Conservation (phyloP, 1,284 basidiomycete genomes). For the Cutaneotrichosporon sp. region DNA sequence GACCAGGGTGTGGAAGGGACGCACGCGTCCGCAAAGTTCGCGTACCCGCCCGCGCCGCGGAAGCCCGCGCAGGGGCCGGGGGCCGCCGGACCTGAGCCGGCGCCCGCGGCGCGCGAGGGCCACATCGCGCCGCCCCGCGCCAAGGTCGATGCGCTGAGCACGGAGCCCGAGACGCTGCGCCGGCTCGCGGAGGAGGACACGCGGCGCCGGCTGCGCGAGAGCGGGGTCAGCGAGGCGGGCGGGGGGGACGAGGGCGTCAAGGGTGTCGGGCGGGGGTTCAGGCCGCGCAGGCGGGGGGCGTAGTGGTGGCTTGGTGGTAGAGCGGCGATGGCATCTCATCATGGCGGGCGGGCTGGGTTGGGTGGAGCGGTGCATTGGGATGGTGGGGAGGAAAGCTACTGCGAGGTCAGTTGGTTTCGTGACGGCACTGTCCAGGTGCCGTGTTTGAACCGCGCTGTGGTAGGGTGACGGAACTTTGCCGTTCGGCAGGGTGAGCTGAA, state of each 20-base stretch:
- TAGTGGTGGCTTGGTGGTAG: no score
- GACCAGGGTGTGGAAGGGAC: background rate
- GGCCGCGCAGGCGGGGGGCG: constrained; percentile 10
- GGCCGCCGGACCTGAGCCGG: no score
- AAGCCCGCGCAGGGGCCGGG: background rate
- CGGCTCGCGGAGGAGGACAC: constrained; percentile 48
- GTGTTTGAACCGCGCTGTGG: no score
- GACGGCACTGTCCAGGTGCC: no score
- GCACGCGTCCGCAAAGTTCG: background rate
- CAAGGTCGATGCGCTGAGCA: constrained; percentile 35
- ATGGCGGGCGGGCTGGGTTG: no score
- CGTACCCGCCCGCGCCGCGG: constrained; percentile 4
- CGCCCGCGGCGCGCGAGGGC: no score
- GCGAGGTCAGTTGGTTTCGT: no score
- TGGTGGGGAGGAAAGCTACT: no score
- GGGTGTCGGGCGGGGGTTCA: constrained; percentile 14
- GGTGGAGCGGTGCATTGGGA: no score
- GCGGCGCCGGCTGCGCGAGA: constrained; percentile 40
- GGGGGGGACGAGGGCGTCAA: constrained; percentile 8
- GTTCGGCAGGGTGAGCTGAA: no score
- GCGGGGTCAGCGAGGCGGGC: constrained; percentile 21
- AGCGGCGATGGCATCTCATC: no score
- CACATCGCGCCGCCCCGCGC: constrained; percentile 33
- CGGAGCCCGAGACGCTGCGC: constrained; percentile 36
- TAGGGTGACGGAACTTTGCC: no score